Base-by-base conservation (phyloP, 805 yeast genomes). In the Ascoidea asiatica region DNA sequence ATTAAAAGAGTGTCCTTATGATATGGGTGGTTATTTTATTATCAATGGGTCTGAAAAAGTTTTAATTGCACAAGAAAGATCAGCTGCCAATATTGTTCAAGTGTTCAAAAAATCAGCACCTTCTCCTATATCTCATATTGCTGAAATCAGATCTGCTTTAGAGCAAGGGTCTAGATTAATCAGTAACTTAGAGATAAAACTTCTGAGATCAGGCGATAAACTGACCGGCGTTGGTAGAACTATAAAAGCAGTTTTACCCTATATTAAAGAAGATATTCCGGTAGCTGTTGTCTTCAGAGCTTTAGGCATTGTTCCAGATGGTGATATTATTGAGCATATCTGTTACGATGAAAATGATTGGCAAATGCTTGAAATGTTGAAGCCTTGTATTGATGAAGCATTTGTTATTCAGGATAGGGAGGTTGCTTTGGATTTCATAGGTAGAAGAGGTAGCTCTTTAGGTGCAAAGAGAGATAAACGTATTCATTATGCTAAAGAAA, bases 321-420 rank as follows among this genome's bases (percentile, higher is more conserved):
- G 99, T 62, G 99, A 92, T 67, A 92, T 92, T 57, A 70, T 92
- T 58, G 97, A 92, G 65, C 98, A 92, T 64, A 92, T 92, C 48
- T 92, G 98, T 68, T 92, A 90, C 64, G 99, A 92, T 64, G 88
- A 87, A 48, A 84, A 81, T 53, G 99, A 92, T 69, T 90, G 97
- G 97, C 98, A 92, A 66, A 92, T 92, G 98, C 75, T 92, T 63
- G 99, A 92, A 66, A 87, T 92, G 92, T 73, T 92, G 58, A 94
- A 92, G 63, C 98, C 99, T 5, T 92, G 97, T 75, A 95, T 92
- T 50, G 99, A 92, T 64, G 98, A 94, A 68, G 98, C 97, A 44
- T 94, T 92, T 64, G 92, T 92, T 44, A 89, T 92, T 52, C 98
- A 92, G 68, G 97, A 94, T 59, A 81, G 95, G 59, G 97, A 92